phyloP scores from a whole-genome alignment of 345 rosid genomes.

The Erucastrum elatum region DNA sequence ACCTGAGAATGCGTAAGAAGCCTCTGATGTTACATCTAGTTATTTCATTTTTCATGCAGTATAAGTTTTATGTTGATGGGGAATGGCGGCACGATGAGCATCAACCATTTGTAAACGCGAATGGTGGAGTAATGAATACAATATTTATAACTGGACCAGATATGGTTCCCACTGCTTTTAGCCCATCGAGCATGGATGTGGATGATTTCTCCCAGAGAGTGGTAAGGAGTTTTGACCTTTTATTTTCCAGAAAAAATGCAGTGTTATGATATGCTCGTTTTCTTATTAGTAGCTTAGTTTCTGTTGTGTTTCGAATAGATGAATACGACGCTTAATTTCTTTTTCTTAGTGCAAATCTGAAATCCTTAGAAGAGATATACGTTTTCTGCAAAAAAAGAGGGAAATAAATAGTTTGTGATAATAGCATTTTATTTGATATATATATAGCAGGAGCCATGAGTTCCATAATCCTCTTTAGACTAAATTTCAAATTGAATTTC shows the following conservation, averaged over 20 bases:
- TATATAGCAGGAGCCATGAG: not conserved
- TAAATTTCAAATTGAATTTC: conserved; percentile 23
- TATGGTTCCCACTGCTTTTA: conserved; percentile 40
- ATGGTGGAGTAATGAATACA: conserved; percentile 74
- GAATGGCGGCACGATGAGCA: conserved; percentile 91
- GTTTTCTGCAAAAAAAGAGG: not conserved
- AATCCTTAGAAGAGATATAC: not conserved
- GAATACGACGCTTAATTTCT: not conserved
- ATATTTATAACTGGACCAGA: conserved; percentile 53
- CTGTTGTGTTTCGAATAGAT: not conserved
- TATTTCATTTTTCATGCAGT: conserved; percentile 57
- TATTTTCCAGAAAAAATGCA: not conserved
- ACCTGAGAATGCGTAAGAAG: conserved; percentile 17
- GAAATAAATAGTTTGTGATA: not conserved
- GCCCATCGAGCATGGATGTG: conserved; percentile 73
- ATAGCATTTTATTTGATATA: not conserved
- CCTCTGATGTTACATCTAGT: conserved; percentile 24
- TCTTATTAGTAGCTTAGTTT: conserved; percentile 9
- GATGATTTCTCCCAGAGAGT: conserved; percentile 55
- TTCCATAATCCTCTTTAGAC: not conserved
- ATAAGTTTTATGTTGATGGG: conserved; percentile 86
- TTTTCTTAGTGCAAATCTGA: not conserved
- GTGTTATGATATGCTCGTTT: conserved; percentile 5
- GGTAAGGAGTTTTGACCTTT: conserved; percentile 44
- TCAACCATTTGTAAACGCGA: conserved; percentile 55